These are phyloP conservation scores for Colletotrichum sp. DNA, from an alignment of 2,329 filamentous ascomycete species.

Conservation along the genomic window DNA sequence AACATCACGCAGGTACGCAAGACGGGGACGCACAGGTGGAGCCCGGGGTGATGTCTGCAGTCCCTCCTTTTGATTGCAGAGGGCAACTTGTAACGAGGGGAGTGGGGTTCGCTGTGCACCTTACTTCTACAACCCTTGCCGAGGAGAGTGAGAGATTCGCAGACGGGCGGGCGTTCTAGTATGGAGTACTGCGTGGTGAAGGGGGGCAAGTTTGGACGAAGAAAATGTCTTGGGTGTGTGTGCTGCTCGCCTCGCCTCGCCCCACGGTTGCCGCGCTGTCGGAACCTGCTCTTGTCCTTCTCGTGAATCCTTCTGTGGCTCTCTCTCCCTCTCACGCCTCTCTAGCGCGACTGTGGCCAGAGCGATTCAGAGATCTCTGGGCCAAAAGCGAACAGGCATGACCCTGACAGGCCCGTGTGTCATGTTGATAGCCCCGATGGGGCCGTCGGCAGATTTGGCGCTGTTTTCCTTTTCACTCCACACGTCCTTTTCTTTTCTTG, in stretches of 20 bases:
- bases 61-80: background rate
- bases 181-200: background rate
- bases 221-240: background rate
- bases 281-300: slow-evolving; percentile 3
- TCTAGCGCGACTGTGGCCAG: slow-evolving; percentile 4
- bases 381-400: background rate
- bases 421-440: slow-evolving; percentile 5
- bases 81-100: slow-evolving; percentile 10
- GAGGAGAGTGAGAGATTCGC: background rate
- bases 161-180: background rate
- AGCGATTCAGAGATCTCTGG: slow-evolving; percentile 15
- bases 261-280: slow-evolving; percentile 21
- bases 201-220: slow-evolving; percentile 18
- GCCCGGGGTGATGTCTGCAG: background rate
- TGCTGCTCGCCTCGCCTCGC: background rate
- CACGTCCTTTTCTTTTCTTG: background rate
- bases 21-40: background rate
- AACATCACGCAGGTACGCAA: background rate
- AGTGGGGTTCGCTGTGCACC: background rate
- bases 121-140: background rate
- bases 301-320: background rate
- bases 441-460: slow-evolving; percentile 11
- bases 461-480: background rate
- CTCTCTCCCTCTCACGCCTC: background rate
- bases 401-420: slow-evolving; percentile 2